Conservation (phyloP, 163 green algal genomes). For the Scenedesmus sp. region DNA sequence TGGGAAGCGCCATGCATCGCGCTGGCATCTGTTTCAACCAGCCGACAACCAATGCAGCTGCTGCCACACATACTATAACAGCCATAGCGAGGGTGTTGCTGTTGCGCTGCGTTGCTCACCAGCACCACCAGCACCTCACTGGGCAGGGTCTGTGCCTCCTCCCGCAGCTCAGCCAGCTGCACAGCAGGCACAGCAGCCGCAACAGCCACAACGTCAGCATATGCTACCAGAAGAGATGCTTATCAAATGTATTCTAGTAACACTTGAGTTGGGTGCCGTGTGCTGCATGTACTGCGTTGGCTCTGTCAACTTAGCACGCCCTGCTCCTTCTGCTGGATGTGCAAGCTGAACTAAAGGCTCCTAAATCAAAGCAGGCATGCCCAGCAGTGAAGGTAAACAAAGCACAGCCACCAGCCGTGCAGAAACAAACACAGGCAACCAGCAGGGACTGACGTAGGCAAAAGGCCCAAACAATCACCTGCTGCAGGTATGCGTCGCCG, state of each 20-base stretch:
- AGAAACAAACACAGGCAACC: neutral
- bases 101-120: neutral
- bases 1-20: no score
- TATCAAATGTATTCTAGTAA: neutral
- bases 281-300: neutral
- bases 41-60: neutral
- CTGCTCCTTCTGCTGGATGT: neutral
- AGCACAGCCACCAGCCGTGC: neutral
- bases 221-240: neutral
- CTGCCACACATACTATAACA: neutral
- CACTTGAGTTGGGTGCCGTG: neutral
- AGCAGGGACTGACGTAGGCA: neutral
- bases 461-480: neutral
- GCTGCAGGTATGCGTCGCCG: neutral
- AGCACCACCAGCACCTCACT: constrained; percentile 32
- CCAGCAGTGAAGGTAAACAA: no score
- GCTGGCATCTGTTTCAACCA: no score
- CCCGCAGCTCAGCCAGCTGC: constrained; percentile 9
- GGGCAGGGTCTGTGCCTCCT: constrained; percentile 1
- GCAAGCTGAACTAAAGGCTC: neutral
- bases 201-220: neutral
- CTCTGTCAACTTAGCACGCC: no score
- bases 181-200: neutral
- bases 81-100: no score
- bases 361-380: neutral